Percentiles rank a stretch among this genome's conserved stretches.
These are phyloP conservation scores for Elsinoe arachidis DNA, from an alignment of 2,329 filamentous ascomycete genomes.

Conservation along the genomic window DNA sequence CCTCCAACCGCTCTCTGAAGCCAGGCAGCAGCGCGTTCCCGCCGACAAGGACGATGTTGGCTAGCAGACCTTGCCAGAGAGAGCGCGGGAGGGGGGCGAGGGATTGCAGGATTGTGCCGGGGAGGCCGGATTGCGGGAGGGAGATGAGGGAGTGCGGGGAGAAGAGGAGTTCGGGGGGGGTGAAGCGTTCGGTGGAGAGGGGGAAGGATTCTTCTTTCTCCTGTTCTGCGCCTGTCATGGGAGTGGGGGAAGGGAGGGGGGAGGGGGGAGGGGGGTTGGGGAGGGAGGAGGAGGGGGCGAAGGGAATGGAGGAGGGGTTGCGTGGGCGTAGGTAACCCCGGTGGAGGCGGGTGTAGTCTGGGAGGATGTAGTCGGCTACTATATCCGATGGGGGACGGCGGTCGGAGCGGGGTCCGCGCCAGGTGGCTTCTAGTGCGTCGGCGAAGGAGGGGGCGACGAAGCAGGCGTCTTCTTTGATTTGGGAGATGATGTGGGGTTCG, in stretches of 20 bases:
- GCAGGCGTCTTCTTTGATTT: slow-evolving; percentile 86
- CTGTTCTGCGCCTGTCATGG: slow-evolving; percentile 32
- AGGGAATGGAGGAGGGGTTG: slow-evolving; percentile 34
- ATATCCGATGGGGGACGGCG: slow-evolving; percentile 47
- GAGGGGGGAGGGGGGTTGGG: slow-evolving; percentile 38
- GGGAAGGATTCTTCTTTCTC: slow-evolving; percentile 70
- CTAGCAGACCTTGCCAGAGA: slow-evolving; percentile 71
- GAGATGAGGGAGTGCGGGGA: slow-evolving; percentile 70
- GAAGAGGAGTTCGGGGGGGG: slow-evolving; percentile 83
- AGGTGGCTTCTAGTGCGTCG: slow-evolving; percentile 68
- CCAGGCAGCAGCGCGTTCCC: slow-evolving; percentile 74
- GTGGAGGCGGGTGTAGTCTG: slow-evolving; percentile 59
- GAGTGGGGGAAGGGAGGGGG: not conserved
- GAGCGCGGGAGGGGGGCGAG: slow-evolving; percentile 68
- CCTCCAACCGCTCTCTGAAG: slow-evolving; percentile 63
- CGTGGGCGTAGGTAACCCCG: slow-evolving; percentile 68
- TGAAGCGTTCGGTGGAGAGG: slow-evolving; percentile 84
- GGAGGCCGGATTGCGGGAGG: slow-evolving; percentile 71
- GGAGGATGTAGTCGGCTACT: slow-evolving; percentile 84
- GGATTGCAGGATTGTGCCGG: slow-evolving; percentile 73
- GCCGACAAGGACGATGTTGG: slow-evolving; percentile 82
- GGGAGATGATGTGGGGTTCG: slow-evolving; percentile 86
- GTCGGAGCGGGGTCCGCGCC: slow-evolving; percentile 65
- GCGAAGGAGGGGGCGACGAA: slow-evolving; percentile 74
- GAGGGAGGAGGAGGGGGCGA: slow-evolving; percentile 45